Percentiles rank a stretch among this genome's conserved stretches.
These are phyloP conservation scores for Periconia digitata DNA, from an alignment of 2,329 filamentous ascomycete species.

Conservation along the genomic window DNA sequence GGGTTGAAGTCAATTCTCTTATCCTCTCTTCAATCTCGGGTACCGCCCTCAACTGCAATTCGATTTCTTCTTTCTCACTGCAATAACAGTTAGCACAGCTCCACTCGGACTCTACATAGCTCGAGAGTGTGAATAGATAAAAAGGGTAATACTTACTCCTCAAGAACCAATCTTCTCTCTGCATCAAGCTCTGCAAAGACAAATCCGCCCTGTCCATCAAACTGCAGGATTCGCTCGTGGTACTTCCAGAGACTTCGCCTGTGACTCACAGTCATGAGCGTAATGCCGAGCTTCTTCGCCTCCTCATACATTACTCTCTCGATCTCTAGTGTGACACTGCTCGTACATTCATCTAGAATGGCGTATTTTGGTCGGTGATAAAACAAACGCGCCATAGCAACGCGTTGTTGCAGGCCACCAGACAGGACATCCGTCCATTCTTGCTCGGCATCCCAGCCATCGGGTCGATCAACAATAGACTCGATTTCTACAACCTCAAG, in stretches of 20 bases:
- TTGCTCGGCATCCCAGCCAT: constrained; percentile 89
- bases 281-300: constrained; percentile 87
- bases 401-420: constrained; percentile 88
- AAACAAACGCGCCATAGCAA: constrained; percentile 94
- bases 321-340: constrained; percentile 89
- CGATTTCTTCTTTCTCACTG: constrained; percentile 88
- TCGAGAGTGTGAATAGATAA: too few relatives aligned
- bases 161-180: constrained; percentile 77
- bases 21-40: constrained; percentile 86
- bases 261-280: constrained; percentile 95
- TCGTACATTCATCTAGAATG: constrained; percentile 96
- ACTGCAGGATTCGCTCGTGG: constrained; percentile 90
- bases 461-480: constrained; percentile 74
- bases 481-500: constrained; percentile 81
- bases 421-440: constrained; percentile 96
- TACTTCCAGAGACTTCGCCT: constrained; percentile 94
- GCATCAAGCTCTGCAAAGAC: constrained; percentile 90
- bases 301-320: constrained; percentile 97
- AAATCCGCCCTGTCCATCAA: constrained; percentile 90
- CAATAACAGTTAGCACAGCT: constrained; percentile 13
- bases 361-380: constrained; percentile 93
- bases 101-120: background rate
- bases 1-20: constrained; percentile 68
- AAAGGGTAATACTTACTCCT: constrained; percentile 64
- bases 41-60: constrained; percentile 79